phyloP scores from a whole-genome alignment of 164 flowering plant species.

The Magnolia kwangsiensis region DNA sequence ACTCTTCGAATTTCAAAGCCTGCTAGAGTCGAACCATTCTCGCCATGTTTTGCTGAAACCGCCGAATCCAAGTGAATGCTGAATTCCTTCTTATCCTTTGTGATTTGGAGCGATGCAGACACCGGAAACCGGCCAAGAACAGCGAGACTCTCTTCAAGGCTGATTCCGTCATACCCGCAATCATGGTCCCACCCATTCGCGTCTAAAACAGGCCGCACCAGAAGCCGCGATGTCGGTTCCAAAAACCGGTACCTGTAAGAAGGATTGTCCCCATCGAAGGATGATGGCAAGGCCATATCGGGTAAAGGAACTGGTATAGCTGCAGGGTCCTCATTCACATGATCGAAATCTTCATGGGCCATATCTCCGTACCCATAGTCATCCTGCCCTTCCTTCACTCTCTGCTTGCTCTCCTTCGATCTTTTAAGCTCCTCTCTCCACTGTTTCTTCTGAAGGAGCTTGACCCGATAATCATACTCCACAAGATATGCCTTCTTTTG shows the following conservation, averaged over 20 bases:
- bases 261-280: conserved; percentile 81
- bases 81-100: conserved; percentile 94
- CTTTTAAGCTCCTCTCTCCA: conserved; percentile 84
- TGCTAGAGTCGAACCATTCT: conserved; percentile 65
- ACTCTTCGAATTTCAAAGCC: conserved; percentile 87
- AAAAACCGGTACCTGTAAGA: conserved; percentile 77
- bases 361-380: conserved; percentile 22
- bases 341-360: conserved; percentile 56
- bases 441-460: conserved; percentile 93
- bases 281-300: conserved; percentile 81
- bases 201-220: conserved; percentile 86
- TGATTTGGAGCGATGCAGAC: conserved; percentile 59
- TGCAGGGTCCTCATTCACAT: conserved; percentile 60
- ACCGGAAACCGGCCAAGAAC: conserved; percentile 58
- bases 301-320: conserved; percentile 81
- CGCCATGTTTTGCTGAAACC: conserved; percentile 71
- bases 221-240: conserved; percentile 81
- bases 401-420: conserved; percentile 66
- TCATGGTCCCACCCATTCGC: conserved; percentile 94
- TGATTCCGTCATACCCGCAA: conserved; percentile 91
- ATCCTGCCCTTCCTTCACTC: conserved; percentile 40
- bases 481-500: conserved; percentile 86
- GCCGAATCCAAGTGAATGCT: conserved; percentile 86
- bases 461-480: conserved; percentile 90
- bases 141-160: conserved; percentile 68